Base-by-base conservation (phyloP, 352 stramenopile genomes). In the Globisporangium cystogenes region DNA sequence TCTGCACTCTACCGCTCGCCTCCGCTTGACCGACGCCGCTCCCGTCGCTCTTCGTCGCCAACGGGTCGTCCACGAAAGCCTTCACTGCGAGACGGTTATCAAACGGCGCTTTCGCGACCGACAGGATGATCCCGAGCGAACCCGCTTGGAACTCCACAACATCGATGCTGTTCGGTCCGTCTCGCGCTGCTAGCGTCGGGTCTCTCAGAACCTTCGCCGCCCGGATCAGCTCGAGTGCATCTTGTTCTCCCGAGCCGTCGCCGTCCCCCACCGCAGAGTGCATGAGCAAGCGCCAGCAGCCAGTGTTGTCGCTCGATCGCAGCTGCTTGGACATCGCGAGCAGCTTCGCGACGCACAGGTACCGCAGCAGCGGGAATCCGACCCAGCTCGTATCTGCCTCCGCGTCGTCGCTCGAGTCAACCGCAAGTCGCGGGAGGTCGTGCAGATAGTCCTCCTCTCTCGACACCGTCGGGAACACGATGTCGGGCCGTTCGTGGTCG, bases 231-330 rank as follows among this genome's bases (percentile, higher is more conserved):
- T 75, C 55, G 15, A 51, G 44, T 1, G 62, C 59, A 15, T 54
- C 54, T 29, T 67, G 44, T 21, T 62, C 46, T 47, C 59, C 48
- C 4, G 57, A 29, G 7, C 16, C 10, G 72, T 60, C 51, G 63
- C 51, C 45, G 1, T 55, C 51, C 10, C 23, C 42, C 15, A 51
- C n/a, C 6, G 49, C 29, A 2, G 79, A 69, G 29, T 76, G 78
- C 82, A 93, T 93, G 14, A 93, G 65, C 18, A 93, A 55, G 8
- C 80, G 74, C 14, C 90, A 59, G 47, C 80, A 91, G 20, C 76
- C 80, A 3, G 78, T 89, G 35, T 78, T 88, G 53, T 93, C 82
- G 0, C 61, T 59, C 14, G 61, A 45, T 0, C 70, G 80, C n/a
- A 93, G 59, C 24, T 78, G 50, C 14, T 65, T 62, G 4, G 79